Conservation (phyloP, 331 rosid species). For the Malus hybrid region DNA sequence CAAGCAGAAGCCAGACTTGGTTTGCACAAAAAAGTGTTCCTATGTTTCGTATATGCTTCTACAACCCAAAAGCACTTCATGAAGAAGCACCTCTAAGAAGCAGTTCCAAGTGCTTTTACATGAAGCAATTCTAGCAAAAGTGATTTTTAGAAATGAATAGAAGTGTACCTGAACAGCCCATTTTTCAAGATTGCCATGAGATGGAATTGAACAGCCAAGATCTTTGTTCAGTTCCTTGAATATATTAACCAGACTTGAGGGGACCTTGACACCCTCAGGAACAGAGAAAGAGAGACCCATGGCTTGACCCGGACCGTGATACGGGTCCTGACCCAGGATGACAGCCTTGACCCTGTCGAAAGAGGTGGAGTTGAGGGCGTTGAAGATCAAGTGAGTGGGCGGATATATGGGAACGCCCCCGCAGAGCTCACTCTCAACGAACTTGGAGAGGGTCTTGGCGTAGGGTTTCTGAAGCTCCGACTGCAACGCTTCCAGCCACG, state of each 20-base stretch:
- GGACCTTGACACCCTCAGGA: constrained; percentile 78
- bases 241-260: constrained; percentile 80
- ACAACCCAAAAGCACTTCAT: too few relatives aligned
- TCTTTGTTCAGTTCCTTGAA: constrained; percentile 81
- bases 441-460: constrained; percentile 49
- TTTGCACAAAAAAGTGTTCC: too few relatives aligned
- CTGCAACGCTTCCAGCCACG: constrained; percentile 65
- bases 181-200: constrained; percentile 77
- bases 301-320: constrained; percentile 97
- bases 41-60: too few relatives aligned
- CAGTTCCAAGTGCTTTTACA: too few relatives aligned
- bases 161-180: constrained; percentile 81
- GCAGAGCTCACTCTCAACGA: constrained; percentile 53
- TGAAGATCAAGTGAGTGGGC: constrained; percentile 73
- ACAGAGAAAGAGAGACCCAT: constrained; percentile 98
- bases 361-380: constrained; percentile 83
- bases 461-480: constrained; percentile 73
- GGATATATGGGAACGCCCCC: constrained; percentile 47
- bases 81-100: too few relatives aligned
- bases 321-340: constrained; percentile 96
- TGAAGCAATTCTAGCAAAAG: too few relatives aligned
- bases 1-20: neutral
- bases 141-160: too few relatives aligned
- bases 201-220: constrained; percentile 76
- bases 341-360: constrained; percentile 71